Conservation (phyloP, 108 stramenopile species). For the Chaetoceros tenuissimus region DNA sequence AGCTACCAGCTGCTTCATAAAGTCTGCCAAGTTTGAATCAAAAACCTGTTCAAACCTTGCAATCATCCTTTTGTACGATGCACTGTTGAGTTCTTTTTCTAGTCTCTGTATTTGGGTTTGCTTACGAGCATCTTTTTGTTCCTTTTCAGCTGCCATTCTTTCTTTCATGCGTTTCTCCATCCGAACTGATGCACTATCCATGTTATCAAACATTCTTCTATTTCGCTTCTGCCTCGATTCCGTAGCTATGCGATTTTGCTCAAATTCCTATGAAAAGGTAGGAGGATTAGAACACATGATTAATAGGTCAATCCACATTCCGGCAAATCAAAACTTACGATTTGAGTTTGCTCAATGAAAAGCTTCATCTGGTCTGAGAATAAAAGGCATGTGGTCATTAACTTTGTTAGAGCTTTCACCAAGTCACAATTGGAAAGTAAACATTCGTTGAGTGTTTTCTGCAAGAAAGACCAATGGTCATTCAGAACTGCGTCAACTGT, state of each 20-base stretch:
- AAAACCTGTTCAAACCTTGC: slow-evolving; percentile 69
- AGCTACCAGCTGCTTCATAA: slow-evolving; percentile 52
- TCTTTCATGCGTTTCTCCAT: slow-evolving; percentile 1
- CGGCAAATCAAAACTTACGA: slow-evolving; percentile 27
- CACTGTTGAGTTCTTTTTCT: slow-evolving; percentile 46
- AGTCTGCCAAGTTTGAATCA: slow-evolving; percentile 51
- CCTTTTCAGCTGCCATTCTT: slow-evolving; percentile 1
- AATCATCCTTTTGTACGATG: slow-evolving; percentile 72
- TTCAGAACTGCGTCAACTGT: slow-evolving; percentile 85
- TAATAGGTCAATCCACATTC: no score
- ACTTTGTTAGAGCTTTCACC: slow-evolving; percentile 50
- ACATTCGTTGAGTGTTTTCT: slow-evolving; percentile 82
- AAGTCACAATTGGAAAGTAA: slow-evolving; percentile 84
- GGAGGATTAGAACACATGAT: no score
- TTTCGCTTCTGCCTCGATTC: not conserved
- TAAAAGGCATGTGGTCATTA: slow-evolving; percentile 74
- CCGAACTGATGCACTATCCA: not conserved
- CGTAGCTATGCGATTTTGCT: slow-evolving; percentile 17
- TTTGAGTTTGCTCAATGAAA: slow-evolving; percentile 64
- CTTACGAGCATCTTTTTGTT: not conserved
- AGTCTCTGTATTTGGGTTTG: slow-evolving; percentile 35
- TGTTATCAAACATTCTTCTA: not conserved
- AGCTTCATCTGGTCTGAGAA: slow-evolving; percentile 80
- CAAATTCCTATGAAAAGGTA: slow-evolving; percentile 16
- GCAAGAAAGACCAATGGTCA: slow-evolving; percentile 82